Evolutionary conservation across 1,139 yeast genomes (phyloP), one percentile per base, ranked within the genome.

Genomic region (Groenewaldozyma auringiensis): DNA sequence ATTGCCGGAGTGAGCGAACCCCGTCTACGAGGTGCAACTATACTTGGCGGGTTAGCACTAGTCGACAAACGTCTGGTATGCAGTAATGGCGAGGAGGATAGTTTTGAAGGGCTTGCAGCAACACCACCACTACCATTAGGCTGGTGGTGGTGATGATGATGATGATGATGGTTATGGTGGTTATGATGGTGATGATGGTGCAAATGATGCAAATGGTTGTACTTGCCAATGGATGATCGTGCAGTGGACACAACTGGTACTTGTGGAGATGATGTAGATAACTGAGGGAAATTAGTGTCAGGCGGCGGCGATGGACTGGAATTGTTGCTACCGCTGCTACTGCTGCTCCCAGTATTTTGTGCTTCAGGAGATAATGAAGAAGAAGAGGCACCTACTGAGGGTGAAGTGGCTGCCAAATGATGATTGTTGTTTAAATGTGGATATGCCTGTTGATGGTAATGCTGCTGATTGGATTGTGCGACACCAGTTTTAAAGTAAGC

Each of bases 151-250:
- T 35, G 37, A 31, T 43, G 39, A 18, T 43, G 45, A 37, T 37
- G 40, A 29, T 40, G 49, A 32, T 46, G 49, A 27, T 41, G 44
- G 42, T 37, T 46, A 21, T 20, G 29, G 14, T 38, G 38, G 29
- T n/a, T 31, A 41, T 37, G 48, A 21, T 20, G 29, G 14, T 38
- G 38, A 29, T n/a, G 41, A 25, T 17, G 44, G n/a, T 21, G 41
- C 21, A 4, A 33, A 17, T 4, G 21, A 39, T 8, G 36, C 13
- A 8, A 16, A 3, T 39, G 21, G 39, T n/a, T 14, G 33, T 38
- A 20, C 25, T 35, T 35, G 25, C 38, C 25, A 20, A 35, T 20
- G 21, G 38, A 25, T 8, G 29, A 20, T 21, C 25, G 21, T 4
- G 38, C 38, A 11, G 38, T 14, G 9, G 38, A 35, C 4, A 35